These are phyloP conservation scores for Rhizophora mangle DNA, from an alignment of 345 rosid genomes.

Conservation along the genomic window DNA sequence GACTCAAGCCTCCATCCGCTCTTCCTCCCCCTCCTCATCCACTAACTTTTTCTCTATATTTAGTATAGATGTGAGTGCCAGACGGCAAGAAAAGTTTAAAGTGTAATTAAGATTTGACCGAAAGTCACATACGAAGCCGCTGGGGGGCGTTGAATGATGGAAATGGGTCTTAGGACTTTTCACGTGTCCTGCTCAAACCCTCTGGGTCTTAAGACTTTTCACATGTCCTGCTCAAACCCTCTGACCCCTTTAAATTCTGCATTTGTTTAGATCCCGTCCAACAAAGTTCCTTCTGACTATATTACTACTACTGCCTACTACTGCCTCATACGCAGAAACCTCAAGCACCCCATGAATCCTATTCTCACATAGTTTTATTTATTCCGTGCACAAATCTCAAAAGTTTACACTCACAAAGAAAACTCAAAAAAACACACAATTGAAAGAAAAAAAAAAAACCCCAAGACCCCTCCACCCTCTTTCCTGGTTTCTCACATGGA, in stretches of 20 bases:
- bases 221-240: conserved; percentile 25
- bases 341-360: neutral
- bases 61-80: neutral
- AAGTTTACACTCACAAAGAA: no score
- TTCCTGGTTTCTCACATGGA: conserved; percentile 26
- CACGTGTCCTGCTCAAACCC: conserved; percentile 29
- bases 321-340: no score
- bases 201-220: conserved; percentile 17
- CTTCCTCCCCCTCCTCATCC: neutral
- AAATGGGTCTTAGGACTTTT: conserved; percentile 15
- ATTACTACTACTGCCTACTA: no score
- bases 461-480: neutral
- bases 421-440: no score
- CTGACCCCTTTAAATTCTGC: no score
- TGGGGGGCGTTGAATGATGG: conserved; percentile 44
- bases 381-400: neutral
- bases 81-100: conserved; percentile 6
- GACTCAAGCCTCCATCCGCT: no score
- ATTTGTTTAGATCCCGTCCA: no score
- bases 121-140: conserved; percentile 18
- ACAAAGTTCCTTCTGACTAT: no score
- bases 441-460: no score
- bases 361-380: neutral
- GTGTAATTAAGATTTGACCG: conserved; percentile 23
- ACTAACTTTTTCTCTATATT: no score